Base-by-base conservation (phyloP, 2,329 filamentous ascomycete species). In the Trichoderma sp. region DNA sequence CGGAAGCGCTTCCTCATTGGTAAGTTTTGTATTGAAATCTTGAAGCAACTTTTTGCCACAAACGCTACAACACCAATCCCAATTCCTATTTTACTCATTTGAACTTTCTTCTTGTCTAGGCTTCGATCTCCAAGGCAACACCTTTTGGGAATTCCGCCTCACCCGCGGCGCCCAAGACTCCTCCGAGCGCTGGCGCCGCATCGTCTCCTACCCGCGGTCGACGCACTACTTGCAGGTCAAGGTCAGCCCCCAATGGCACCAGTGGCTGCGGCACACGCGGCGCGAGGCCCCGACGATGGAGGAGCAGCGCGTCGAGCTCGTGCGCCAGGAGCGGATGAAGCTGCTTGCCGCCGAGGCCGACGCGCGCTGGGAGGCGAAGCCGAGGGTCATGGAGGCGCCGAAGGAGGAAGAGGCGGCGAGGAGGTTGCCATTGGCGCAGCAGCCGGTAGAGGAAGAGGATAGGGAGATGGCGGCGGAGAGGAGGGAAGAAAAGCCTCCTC, bases 121-220 rank as follows among this genome's bases (percentile, higher is more conserved):
- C 72, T 83, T 86, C 74, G 89, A 91, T 76, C 87, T 91, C 69
- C 76, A 87, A 29, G 88, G 88, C 68, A 91, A 91, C 80, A 90
- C 89, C 4, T 91, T 86, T 81, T 91, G 89, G 88, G 87, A 90
- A 74, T 90, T 91, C 79, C 84, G 83, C 70, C 85, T 89, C 72
- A 74, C 79, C 7, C 82, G 83, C 67, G 79, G 79, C 70, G 74
- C 77, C 68, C 73, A 72, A 33, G 71, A 66, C 13, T 35, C 59
- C 35, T 62, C 65, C 31, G 79, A 81, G 60, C 85, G 86, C 72
- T 87, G 86, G 84, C 86, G 88, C 37, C 86, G 88, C 76, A 89
- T 90, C 72, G 87, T 90, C 60, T 76, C 87, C 73, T 89, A 87
- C 77, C 87, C 88, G 13, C 79, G 82, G 60, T 81, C 81, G 55